Evolutionary conservation across 768 basidiomycete genomes (phyloP), one percentile per base, ranked within the genome.

Genomic region (Mrakia blollopis): DNA sequence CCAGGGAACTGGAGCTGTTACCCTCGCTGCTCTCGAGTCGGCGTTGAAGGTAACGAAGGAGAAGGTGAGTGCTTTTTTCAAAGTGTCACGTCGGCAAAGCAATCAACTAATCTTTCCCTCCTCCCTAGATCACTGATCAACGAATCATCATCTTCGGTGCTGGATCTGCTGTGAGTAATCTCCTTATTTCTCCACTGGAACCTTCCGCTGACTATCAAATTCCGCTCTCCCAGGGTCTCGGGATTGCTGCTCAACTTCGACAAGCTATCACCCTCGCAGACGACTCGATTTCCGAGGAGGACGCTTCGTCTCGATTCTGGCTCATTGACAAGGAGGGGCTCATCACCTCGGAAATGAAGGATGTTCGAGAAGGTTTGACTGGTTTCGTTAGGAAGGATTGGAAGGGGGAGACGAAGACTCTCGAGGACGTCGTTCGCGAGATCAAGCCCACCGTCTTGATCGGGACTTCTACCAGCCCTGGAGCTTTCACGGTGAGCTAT

Each of bases 391-490:
- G 85, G 35, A 62, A 78, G 23, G 44, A 72, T 30, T 80, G 78
- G 76, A 39, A 65, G 7, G 72, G 79, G 3, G 75, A 79, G n/a
- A 85, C 86, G 61, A 85, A 90, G 30, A 79, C 83, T 11, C 85
- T 95, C 72, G 82, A 91, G 74, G 89, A 92, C 32, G 89, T 91
- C 1, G 88, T 94, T 77, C 88, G 88, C 84, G 85, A 86, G 78
- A 87, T 91, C 18, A 88, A 88, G 80, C 92, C 93, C 30, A 95
- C 92, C 1, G 88, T 93, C 21, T 82, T 95, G 63, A 91, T 95
- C 78, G 93, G 93, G 32, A 91, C 90, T 76, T 92, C 91, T 73
- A 94, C 93, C 2, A 86, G 88, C 65, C 86, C 88, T 30, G 91
- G 91, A 4, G 91, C 89, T 37, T 95, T 94, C 83, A 90, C 87